These are phyloP conservation scores for Coemansia sp. DNA, from an alignment of 192 early-diverging fungal genomes.

Conservation along the genomic window DNA sequence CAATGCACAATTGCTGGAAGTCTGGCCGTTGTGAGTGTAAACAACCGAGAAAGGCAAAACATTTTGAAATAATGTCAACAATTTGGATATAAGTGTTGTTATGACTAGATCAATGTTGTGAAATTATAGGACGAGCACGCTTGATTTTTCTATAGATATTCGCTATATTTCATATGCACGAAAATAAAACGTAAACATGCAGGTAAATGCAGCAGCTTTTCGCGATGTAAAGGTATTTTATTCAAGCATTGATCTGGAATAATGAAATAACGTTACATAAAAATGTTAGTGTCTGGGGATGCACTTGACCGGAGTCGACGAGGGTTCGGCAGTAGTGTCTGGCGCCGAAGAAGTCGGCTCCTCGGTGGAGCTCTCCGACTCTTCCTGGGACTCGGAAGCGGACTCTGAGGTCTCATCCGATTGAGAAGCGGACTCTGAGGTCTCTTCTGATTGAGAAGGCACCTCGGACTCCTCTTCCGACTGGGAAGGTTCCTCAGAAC, in stretches of 20 bases:
- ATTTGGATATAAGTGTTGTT: neutral
- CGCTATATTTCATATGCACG: too few species aligned
- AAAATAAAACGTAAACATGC: too few species aligned
- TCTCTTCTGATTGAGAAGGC: neutral
- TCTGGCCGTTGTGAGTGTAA: neutral
- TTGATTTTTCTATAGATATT: too few species aligned
- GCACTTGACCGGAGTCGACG: slow-evolving; percentile 31
- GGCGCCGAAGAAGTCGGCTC: neutral
- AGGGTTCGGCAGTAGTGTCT: slow-evolving; percentile 5
- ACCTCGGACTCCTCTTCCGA: slow-evolving; percentile 1
- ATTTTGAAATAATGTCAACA: neutral
- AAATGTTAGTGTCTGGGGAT: slow-evolving; percentile 20
- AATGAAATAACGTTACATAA: too few species aligned
- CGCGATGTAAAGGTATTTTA: too few species aligned
- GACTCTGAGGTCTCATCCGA: too few species aligned
- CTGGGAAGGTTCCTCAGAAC: slow-evolving; percentile 7
- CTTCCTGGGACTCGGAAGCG: too few species aligned
- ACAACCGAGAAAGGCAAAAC: neutral
- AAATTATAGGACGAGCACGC: too few species aligned
- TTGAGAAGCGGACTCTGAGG: neutral
- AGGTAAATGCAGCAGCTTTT: too few species aligned
- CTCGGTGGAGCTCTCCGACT: neutral
- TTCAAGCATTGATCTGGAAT: too few species aligned
- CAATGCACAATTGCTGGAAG: too few species aligned
- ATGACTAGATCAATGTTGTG: too few species aligned